Percentiles rank a stretch among this genome's conserved stretches.
These are phyloP conservation scores for Gillenia trifoliata DNA, from an alignment of 306 rosid genomes.

Conservation along the genomic window DNA sequence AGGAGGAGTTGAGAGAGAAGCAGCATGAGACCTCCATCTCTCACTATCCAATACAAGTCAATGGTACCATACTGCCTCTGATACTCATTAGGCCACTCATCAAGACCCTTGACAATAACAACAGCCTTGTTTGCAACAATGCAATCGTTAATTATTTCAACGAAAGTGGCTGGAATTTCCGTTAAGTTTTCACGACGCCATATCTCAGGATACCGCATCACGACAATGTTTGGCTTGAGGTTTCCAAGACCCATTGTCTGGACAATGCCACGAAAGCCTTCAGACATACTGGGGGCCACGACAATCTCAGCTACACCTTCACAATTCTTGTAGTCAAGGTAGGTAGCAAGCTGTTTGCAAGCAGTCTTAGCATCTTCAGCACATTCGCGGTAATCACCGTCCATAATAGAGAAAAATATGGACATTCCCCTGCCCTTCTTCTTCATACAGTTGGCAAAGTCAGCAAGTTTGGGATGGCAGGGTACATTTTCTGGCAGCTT, in stretches of 20 bases:
- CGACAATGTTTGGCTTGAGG: conserved; percentile 96
- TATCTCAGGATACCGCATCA: conserved; percentile 96
- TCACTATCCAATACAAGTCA: conserved; percentile 96
- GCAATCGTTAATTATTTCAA: conserved; percentile 90
- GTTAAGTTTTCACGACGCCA: conserved; percentile 97
- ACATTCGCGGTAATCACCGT: conserved; percentile 90
- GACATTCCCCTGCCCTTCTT: conserved; percentile 99
- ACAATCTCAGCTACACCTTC: conserved; percentile 99
- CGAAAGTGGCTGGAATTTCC: conserved; percentile 87
- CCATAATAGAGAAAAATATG: conserved; percentile 83
- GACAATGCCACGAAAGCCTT: conserved; percentile 88
- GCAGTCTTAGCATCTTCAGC: conserved; percentile 95
- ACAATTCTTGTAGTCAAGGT: conserved; percentile 92
- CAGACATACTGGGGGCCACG: conserved; percentile 92
- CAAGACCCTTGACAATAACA: conserved; percentile 94
- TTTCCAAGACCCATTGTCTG: conserved; percentile 99
- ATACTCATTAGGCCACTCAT: conserved; percentile 96
- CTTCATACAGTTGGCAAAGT: conserved; percentile 97
- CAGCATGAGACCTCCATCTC: conserved; percentile 98
- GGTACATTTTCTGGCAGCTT: conserved; percentile 98
- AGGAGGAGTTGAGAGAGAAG: conserved; percentile 98
- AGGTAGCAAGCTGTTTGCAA: conserved; percentile 86
- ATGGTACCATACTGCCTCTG: conserved; percentile 96
- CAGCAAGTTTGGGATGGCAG: conserved; percentile 99
- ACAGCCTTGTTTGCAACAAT: conserved; percentile 98